Conservation (phyloP, 2,329 filamentous ascomycete species). For the Aureobasidium subglaciale region DNA sequence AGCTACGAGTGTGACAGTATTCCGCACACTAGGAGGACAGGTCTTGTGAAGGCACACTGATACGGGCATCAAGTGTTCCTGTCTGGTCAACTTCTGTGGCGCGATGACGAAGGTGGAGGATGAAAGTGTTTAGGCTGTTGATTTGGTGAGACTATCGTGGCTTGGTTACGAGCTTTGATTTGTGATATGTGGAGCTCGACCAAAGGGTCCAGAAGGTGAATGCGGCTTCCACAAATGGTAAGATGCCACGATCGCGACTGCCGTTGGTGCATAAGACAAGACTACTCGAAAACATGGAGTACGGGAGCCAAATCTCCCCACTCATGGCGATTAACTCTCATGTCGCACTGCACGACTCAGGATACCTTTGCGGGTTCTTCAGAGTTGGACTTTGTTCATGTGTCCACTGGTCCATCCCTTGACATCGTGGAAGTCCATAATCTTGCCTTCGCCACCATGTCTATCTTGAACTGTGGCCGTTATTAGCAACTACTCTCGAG, state of each 20-base stretch:
- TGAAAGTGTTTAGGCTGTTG: neutral
- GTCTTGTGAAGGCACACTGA: no score
- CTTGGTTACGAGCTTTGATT: neutral
- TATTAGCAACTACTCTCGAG: neutral
- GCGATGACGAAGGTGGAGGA: neutral
- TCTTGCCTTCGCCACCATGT: conserved; percentile 6
- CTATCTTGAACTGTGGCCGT: conserved; percentile 8
- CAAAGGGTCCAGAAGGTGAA: no score
- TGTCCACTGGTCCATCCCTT: conserved; percentile 7
- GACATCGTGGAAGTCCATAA: conserved; percentile 13
- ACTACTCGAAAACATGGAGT: no score
- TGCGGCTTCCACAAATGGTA: neutral
- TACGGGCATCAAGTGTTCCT: neutral
- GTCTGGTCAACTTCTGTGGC: neutral
- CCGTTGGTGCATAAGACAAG: neutral
- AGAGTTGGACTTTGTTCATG: neutral
- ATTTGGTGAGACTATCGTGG: neutral
- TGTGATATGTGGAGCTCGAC: neutral
- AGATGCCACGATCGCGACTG: neutral
- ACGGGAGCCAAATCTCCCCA: no score
- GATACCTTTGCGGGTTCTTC: neutral
- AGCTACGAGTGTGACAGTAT: no score
- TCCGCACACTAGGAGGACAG: no score
- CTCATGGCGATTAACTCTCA: no score
- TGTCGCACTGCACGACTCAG: neutral